phyloP scores from a whole-genome alignment of 164 flowering plant genomes.

The Chimonanthus salicifolius region DNA sequence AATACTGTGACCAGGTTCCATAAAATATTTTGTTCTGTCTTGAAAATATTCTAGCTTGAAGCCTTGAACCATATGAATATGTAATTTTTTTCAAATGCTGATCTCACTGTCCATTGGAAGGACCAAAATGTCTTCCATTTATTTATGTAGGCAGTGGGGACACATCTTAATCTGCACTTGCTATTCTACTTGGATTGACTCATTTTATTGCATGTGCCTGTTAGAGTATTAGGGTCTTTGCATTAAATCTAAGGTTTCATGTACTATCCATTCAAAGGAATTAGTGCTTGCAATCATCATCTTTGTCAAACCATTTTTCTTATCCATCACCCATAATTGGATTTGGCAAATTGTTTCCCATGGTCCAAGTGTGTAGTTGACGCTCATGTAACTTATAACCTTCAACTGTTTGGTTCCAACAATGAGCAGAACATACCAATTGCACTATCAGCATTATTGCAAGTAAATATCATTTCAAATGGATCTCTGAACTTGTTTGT shows the following conservation, averaged over 20 bases:
- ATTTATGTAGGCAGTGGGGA: not conserved
- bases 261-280: not conserved
- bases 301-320: too few relatives aligned
- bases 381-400: too few relatives aligned
- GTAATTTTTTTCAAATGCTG: not conserved
- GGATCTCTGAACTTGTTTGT: slow-evolving; percentile 7
- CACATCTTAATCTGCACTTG: not conserved
- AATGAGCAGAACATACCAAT: too few relatives aligned
- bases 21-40: too few relatives aligned
- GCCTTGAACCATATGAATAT: not conserved
- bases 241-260: not conserved
- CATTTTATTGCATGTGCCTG: not conserved
- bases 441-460: too few relatives aligned
- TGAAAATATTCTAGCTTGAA: not conserved
- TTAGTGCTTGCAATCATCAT: not conserved
- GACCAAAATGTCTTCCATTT: not conserved
- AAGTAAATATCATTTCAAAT: not conserved
- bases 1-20: not conserved
- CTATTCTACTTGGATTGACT: not conserved
- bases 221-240: not conserved
- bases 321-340: too few relatives aligned
- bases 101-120: not conserved
- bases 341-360: too few relatives aligned
- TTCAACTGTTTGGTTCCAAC: too few relatives aligned
- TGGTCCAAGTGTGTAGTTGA: too few relatives aligned